phyloP scores from a whole-genome alignment of 345 rosid genomes.

The Ceriops zippeliana region DNA sequence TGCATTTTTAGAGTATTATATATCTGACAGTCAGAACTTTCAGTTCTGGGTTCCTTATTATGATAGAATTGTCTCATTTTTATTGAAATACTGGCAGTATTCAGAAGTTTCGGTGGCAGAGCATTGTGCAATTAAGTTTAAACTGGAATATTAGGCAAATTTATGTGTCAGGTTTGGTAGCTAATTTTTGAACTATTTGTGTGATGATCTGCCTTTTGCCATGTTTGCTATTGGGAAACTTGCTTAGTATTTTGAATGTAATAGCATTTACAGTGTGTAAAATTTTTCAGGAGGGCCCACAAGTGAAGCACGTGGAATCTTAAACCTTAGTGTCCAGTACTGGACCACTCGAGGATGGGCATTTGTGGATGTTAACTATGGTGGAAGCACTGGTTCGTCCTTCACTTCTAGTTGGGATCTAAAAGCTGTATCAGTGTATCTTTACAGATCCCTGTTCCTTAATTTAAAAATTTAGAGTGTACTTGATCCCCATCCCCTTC shows the following conservation, averaged over 20 bases:
- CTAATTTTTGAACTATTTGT: constrained; percentile 1
- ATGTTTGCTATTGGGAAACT: neutral
- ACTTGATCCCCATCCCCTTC: neutral
- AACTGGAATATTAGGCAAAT: too few species aligned
- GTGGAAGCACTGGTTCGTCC: constrained; percentile 97
- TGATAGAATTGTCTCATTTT: neutral
- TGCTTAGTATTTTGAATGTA: constrained; percentile 3
- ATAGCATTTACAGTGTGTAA: neutral
- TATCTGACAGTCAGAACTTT: neutral
- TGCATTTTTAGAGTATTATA: neutral
- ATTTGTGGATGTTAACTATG: constrained; percentile 89
- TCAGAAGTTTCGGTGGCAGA: too few species aligned
- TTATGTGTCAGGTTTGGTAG: neutral
- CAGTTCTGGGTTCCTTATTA: neutral
- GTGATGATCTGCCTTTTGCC: neutral
- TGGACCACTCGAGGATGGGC: constrained; percentile 99
- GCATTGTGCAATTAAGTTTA: too few species aligned
- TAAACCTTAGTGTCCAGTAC: constrained; percentile 74
- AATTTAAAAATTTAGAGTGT: neutral
- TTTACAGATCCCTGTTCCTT: neutral
- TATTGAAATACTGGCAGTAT: neutral
- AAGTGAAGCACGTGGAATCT: constrained; percentile 63
- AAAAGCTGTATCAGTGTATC: neutral
- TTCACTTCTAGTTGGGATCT: neutral
- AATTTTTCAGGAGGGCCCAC: constrained; percentile 87